Evolutionary conservation across 768 basidiomycete species (phyloP).

Genomic region (Rhizopogon sp.): DNA sequence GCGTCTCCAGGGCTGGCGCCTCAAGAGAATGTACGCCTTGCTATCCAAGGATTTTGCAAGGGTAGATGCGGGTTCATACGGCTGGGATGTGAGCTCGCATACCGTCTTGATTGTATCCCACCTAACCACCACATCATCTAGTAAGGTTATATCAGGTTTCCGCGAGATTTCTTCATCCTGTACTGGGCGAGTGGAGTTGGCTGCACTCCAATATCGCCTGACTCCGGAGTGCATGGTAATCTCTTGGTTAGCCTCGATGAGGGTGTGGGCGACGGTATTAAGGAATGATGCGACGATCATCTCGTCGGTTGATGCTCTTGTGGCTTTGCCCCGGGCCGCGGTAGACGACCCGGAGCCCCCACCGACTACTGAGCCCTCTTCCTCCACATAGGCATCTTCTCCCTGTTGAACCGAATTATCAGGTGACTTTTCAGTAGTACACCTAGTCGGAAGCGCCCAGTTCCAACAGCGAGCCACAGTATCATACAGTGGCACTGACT

Average conservation of each 20-base stretch:
- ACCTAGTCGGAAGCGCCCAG: not conserved
- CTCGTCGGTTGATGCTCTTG: not conserved
- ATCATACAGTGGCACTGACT: not conserved
- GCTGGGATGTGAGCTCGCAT: too few species aligned
- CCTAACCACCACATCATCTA: not conserved
- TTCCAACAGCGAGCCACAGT: not conserved
- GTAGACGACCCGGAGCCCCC: too few species aligned
- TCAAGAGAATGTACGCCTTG: too few species aligned
- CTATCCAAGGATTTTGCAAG: too few species aligned
- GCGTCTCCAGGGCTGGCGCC: too few species aligned
- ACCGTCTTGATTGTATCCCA: too few species aligned
- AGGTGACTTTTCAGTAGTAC: not conserved
- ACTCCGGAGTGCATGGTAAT: too few species aligned
- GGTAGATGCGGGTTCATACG: too few species aligned
- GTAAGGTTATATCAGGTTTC: not conserved
- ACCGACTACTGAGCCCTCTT: too few species aligned
- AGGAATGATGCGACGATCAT: not conserved
- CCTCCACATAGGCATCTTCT: not conserved
- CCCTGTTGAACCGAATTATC: too few species aligned
- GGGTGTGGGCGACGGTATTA: not conserved
- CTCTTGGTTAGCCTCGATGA: too few species aligned
- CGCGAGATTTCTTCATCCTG: not conserved
- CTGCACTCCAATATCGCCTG: not conserved
- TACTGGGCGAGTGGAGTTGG: not conserved
- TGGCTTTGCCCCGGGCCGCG: not conserved